A percentile compares a stretch with the other conserved stretches of the same genome.
These are phyloP conservation scores for Balakata baccata DNA, from an alignment of 345 rosid species.

Conservation along the genomic window DNA sequence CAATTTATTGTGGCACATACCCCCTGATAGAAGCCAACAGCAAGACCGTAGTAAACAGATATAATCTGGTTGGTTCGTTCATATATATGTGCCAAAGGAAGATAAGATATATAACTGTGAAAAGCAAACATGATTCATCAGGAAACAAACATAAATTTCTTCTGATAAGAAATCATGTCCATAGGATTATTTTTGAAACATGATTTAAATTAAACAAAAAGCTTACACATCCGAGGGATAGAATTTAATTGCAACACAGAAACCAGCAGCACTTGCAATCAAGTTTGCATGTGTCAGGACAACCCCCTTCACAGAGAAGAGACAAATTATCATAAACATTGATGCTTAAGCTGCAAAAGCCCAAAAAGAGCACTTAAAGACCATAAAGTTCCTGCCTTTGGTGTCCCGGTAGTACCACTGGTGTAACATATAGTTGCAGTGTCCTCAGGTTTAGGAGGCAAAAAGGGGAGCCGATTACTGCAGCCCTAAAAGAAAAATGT, in stretches of 20 bases:
- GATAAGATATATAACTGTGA: slow-evolving; percentile 31
- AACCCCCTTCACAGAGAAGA: slow-evolving; percentile 27
- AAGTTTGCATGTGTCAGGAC: slow-evolving; percentile 32
- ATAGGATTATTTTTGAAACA: slow-evolving; percentile 4
- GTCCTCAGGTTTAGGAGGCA: slow-evolving; percentile 30
- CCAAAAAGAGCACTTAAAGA: slow-evolving; percentile 12
- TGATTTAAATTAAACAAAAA: slow-evolving; percentile 13
- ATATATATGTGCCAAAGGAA: slow-evolving; percentile 34
- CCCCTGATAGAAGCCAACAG: slow-evolving; percentile 28
- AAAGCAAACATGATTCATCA: background rate
- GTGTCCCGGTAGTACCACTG: slow-evolving; percentile 37
- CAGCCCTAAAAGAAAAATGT: slow-evolving; percentile 38
- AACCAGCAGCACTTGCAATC: slow-evolving; percentile 27
- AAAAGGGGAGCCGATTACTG: slow-evolving; percentile 25
- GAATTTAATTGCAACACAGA: slow-evolving; percentile 16
- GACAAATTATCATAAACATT: slow-evolving; percentile 3
- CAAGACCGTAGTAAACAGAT: slow-evolving; percentile 14
- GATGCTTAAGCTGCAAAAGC: slow-evolving; percentile 20
- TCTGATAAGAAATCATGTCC: background rate
- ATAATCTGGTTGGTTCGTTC: slow-evolving; percentile 24
- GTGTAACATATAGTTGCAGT: slow-evolving; percentile 37
- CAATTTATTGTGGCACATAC: slow-evolving; percentile 14
- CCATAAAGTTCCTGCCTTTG: slow-evolving; percentile 22
- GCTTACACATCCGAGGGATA: slow-evolving; percentile 27
- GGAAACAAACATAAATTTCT: slow-evolving; percentile 4